phyloP scores from a whole-genome alignment of 257 asterid species.

The Orobanche coerulescens region DNA sequence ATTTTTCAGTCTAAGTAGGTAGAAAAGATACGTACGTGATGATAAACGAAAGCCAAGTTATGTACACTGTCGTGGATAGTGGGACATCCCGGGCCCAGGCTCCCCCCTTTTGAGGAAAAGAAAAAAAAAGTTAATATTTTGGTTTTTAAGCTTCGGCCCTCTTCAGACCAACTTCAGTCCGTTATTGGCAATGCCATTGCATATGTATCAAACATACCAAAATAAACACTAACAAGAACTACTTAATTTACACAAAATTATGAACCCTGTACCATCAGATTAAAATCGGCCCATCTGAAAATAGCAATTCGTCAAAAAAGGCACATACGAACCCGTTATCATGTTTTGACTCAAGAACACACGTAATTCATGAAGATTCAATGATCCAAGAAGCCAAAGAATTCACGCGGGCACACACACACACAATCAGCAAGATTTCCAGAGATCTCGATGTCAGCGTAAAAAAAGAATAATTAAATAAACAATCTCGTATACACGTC shows the following conservation, averaged over 20 bases:
- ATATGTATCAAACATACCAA: slow-evolving; percentile 3
- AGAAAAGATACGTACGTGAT: background rate
- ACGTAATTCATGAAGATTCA: background rate
- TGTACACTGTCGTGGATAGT: too few species aligned
- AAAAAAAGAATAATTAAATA: too few species aligned
- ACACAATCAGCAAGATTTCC: background rate
- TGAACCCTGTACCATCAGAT: slow-evolving; percentile 5
- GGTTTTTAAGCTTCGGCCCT: too few species aligned
- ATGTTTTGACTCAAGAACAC: slow-evolving; percentile 1
- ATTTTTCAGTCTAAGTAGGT: background rate
- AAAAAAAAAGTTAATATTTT: too few species aligned
- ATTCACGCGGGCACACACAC: slow-evolving; percentile 2
- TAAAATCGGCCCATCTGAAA: background rate
- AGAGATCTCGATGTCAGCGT: background rate
- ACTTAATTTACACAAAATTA: background rate
- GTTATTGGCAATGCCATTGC: too few species aligned
- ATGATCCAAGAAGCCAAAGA: slow-evolving; percentile 5
- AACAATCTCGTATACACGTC: background rate
- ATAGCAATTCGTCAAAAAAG: background rate
- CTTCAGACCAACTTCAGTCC: too few species aligned
- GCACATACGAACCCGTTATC: background rate
- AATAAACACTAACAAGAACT: background rate
- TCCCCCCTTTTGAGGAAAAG: too few species aligned
- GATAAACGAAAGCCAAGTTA: background rate
- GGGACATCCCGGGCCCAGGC: too few species aligned